These are phyloP conservation scores for Ganoderma leucocontextum DNA, from an alignment of 1,284 basidiomycete species.

Conservation along the genomic window DNA sequence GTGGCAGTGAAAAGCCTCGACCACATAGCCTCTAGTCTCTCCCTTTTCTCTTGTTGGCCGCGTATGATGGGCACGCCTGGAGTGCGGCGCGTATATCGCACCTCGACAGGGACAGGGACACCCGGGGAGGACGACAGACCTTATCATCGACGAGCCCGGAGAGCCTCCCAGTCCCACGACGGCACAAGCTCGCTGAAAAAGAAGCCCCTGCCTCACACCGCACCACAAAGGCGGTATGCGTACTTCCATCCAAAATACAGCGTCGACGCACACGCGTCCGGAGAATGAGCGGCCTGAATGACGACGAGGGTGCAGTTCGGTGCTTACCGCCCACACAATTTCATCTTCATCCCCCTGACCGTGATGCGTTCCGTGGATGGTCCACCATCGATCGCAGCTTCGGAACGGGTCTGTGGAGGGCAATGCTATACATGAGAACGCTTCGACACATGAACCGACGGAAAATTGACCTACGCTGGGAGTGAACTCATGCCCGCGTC, in stretches of 20 bases:
- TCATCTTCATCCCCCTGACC: background rate
- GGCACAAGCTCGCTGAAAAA: constrained; percentile 2
- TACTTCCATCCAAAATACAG: background rate
- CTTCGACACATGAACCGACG: background rate
- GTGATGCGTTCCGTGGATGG: background rate
- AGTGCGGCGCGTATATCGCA: background rate
- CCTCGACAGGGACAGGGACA: background rate
- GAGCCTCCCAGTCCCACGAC: constrained; percentile 5
- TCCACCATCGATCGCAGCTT: background rate
- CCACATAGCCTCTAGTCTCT: background rate
- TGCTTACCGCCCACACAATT: background rate
- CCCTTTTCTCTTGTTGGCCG: background rate
- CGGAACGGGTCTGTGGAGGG: background rate
- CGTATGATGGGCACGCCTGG: no score
- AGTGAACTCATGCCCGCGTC: no score
- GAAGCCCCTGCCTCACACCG: background rate
- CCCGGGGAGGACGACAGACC: background rate
- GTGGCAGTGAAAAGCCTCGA: background rate
- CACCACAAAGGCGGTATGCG: background rate
- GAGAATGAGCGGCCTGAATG: constrained; percentile 1
- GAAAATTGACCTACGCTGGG: background rate
- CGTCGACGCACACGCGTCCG: background rate
- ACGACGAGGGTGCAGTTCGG: constrained; percentile 3
- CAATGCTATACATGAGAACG: background rate
- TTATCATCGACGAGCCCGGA: background rate